Conservation (phyloP, 257 asterid genomes). For the Solanum sitiens region DNA sequence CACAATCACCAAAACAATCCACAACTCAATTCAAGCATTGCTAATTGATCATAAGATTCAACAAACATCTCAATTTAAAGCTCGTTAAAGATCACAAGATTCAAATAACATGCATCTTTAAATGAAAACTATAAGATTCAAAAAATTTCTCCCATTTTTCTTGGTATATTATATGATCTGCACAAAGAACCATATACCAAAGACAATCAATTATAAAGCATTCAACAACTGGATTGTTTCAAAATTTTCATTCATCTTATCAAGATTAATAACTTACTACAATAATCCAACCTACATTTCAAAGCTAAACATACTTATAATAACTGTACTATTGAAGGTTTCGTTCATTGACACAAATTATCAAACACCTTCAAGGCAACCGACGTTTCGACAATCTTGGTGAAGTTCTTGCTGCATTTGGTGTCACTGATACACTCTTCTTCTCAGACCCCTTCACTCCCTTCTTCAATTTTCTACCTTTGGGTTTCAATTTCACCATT, state of each 20-base stretch:
- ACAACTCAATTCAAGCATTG: background rate
- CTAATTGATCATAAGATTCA: background rate
- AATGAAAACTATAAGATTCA: background rate
- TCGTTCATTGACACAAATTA: background rate
- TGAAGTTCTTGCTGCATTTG: constrained; percentile 33
- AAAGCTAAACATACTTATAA: background rate
- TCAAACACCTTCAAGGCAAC: constrained; percentile 14
- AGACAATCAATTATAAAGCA: background rate
- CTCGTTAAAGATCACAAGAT: no score
- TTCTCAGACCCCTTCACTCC: constrained; percentile 12
- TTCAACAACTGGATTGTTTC: background rate
- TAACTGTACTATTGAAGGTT: background rate
- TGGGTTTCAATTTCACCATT: constrained; percentile 1
- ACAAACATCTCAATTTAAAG: background rate
- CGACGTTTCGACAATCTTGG: constrained; percentile 36
- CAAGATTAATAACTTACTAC: background rate
- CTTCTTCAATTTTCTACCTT: constrained; percentile 12
- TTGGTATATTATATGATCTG: background rate
- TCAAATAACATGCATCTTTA: background rate
- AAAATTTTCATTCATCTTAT: background rate
- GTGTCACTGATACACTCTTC: constrained; percentile 3
- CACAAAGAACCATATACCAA: background rate
- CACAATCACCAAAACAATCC: background rate
- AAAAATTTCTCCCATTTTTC: background rate
- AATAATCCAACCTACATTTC: background rate